These are phyloP conservation scores for Crotalaria pallida DNA, from an alignment of 306 rosid species.

Conservation along the genomic window DNA sequence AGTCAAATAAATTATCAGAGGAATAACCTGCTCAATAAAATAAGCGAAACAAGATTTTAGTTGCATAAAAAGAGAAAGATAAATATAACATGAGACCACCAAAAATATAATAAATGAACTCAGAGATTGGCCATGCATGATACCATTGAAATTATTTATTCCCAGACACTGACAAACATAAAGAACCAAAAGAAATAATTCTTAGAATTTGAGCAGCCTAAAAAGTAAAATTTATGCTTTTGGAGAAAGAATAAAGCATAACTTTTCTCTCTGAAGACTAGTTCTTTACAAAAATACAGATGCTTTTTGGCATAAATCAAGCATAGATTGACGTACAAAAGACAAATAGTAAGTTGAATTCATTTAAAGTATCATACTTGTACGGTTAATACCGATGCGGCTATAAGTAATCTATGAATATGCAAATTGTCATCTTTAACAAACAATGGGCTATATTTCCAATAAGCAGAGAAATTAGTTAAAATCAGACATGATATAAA, in stretches of 20 bases:
- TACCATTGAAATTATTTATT: background rate
- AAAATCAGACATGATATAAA: slow-evolving; percentile 7
- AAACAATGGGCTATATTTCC: slow-evolving; percentile 5
- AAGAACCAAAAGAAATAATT: slow-evolving; percentile 3
- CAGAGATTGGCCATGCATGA: slow-evolving; percentile 1
- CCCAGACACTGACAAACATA: background rate
- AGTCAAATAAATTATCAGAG: slow-evolving; percentile 59
- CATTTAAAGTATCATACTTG: background rate
- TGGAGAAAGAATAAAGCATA: background rate
- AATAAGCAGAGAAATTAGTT: background rate
- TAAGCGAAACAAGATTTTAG: slow-evolving; percentile 22
- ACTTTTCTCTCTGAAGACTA: background rate
- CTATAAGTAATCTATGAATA: slow-evolving; percentile 4
- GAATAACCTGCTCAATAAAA: slow-evolving; percentile 53
- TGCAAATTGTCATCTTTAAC: slow-evolving; percentile 6
- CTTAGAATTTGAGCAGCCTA: slow-evolving; percentile 1
- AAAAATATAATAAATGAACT: slow-evolving; percentile 8
- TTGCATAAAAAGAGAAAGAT: background rate
- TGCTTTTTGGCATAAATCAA: background rate
- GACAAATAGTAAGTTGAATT: background rate
- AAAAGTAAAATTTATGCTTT: background rate
- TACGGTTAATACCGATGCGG: background rate
- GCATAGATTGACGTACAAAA: background rate
- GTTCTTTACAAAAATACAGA: background rate
- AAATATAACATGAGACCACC: background rate